Base-by-base conservation (phyloP, 2,329 filamentous ascomycete genomes). In the Penicillium sp. region DNA sequence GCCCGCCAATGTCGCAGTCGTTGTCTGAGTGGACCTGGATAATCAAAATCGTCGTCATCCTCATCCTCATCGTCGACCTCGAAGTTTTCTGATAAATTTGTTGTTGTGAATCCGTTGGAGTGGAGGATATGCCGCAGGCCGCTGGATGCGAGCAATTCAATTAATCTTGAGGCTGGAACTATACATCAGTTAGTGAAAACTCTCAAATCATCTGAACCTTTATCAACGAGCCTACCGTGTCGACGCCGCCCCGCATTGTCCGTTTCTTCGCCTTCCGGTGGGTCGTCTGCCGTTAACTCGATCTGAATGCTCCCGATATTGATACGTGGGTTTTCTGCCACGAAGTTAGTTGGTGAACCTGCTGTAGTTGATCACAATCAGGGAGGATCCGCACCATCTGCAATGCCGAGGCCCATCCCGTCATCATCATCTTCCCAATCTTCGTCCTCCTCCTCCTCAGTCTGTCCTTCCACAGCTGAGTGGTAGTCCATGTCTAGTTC, bases 51-150 rank as follows among this genome's bases (percentile, higher is more conserved):
- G 16, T 70, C 70, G 16, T 73, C 73, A 3, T 73, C 69, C 1
- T 72, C 72, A 3, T 68, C 63, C 8, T 62, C 68, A 1, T 50
- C 63, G 44, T 44, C 48, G 39, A 35, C 61, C 59, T 53, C 67
- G 5, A 45, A 41, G 3, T 57, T 47, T 8, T 46, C 55, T 10
- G 44, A 29, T 11, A 56, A 29, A 21, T 52, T 51, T 2, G 31
- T 46, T 6, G 31, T 46, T 5, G 59, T 54, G 58, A 71, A 66
- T 37, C 71, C 68, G 60, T 73, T 70, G 50, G 68, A 64, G 48
- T 69, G 68, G 43, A 86, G 79, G 43, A 86, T 77, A 31, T 80
- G 79, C 52, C 80, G 79, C 6, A 87, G 71, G 33, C 82, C 82
- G 52, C 77, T 75, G 33, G 80, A 74, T 8, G 81, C 79, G n/a